Evolutionary conservation across 805 yeast species (phyloP).

Genomic region (Kodamaea hsintzibuensis): DNA sequence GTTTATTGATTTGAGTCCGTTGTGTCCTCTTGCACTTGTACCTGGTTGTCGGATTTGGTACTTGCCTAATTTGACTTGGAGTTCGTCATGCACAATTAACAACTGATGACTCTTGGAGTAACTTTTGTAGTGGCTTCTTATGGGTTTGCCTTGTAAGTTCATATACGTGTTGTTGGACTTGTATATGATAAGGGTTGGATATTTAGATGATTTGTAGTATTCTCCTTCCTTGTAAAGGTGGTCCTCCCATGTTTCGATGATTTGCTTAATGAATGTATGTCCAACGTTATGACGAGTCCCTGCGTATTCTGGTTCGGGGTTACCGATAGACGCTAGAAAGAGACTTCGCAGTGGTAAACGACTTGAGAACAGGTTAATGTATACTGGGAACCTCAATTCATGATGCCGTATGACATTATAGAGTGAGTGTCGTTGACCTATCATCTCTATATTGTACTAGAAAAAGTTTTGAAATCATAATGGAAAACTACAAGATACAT

Average conservation of each 20-base stretch:
- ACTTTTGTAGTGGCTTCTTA: constrained; percentile 49
- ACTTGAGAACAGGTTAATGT: not conserved
- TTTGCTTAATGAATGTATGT: constrained; percentile 48
- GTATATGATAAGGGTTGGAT: constrained; percentile 32
- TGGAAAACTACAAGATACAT: no score
- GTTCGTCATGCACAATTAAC: constrained; percentile 77
- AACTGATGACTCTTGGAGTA: constrained; percentile 33
- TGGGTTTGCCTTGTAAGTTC: constrained; percentile 69
- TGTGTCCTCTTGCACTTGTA: constrained; percentile 77
- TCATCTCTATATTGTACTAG: no score
- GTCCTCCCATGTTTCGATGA: constrained; percentile 26
- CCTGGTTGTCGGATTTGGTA: constrained; percentile 60
- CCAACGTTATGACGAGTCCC: constrained; percentile 82
- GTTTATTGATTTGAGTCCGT: constrained; percentile 69
- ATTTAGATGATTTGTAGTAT: constrained; percentile 12
- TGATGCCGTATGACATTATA: not conserved
- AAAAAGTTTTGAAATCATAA: no score
- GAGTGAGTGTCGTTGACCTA: not conserved
- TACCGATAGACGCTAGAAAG: constrained; percentile 63
- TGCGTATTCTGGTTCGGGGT: constrained; percentile 64
- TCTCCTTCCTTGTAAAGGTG: constrained; percentile 12
- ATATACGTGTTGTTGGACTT: constrained; percentile 59
- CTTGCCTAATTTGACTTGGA: constrained; percentile 65
- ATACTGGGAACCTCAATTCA: no score
- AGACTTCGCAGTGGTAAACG: constrained; percentile 15